Base-by-base conservation (phyloP, 257 asterid genomes). In the Nicotiana obtusifolia region DNA sequence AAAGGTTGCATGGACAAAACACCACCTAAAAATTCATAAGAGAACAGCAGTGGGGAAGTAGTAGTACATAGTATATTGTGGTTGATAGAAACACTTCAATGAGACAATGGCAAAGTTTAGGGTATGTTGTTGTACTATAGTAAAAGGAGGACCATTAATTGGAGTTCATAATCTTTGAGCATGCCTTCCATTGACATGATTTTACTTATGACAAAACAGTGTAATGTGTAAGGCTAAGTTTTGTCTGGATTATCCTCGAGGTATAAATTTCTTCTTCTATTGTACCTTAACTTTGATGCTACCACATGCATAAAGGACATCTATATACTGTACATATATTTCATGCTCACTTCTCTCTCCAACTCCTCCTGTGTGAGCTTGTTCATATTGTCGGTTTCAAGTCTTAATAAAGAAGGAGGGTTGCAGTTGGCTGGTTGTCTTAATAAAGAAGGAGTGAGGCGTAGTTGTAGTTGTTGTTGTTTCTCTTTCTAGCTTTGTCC, bases 61-160 rank as follows among this genome's bases (percentile, higher is more conserved):
- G 62, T 37, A 26, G 41, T 61, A 57, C 37, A 33, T 57, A 53
- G 67, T 61, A 52, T 66, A 77, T 77, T 81, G 20, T 53, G 60
- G 82, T 86, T 71, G 93, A 92, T 86, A 77, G 91, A 86, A 87
- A 91, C 93, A 76, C 81, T 65, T 91, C 95, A 91, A 86, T 89
- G 88, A 84, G 83, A 87, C 35, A 81, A 81, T 73, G 84, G 80
- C 44, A 41, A 86, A n/a, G n/a, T n/a, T n/a, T n/a, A n/a, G n/a
- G n/a, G n/a, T n/a, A n/a, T n/a, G n/a, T n/a, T n/a, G n/a, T n/a
- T n/a, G n/a, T n/a, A n/a, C n/a, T n/a, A n/a, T n/a, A n/a, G n/a
- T n/a, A n/a, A n/a, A 81, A 81, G 84, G 66, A 71, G 84, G 81
- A 84, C 82, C 89, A 82, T 53, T 82, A 35, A 35, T 35, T 88